Conservation (phyloP, 2,329 filamentous ascomycete species). For the Fusarium scirpi region DNA sequence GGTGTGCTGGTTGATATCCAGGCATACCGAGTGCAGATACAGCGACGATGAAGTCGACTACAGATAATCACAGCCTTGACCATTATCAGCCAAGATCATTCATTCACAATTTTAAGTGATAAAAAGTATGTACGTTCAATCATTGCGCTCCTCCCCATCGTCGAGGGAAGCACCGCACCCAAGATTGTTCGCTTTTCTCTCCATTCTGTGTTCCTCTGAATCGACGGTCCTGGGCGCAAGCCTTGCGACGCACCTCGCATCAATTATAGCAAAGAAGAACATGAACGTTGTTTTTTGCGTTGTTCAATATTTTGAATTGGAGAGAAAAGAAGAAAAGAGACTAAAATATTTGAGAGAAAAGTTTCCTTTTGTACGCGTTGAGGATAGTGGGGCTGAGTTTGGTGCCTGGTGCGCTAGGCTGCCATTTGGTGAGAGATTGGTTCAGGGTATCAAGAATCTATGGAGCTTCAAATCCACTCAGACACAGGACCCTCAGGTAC, state of each 20-base stretch:
- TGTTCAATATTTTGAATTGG: constrained; percentile 57
- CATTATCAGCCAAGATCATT: not conserved
- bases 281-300: constrained; percentile 61
- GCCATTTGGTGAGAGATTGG: not conserved
- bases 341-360: constrained; percentile 27
- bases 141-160: constrained; percentile 69
- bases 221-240: constrained; percentile 61
- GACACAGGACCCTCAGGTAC: not conserved
- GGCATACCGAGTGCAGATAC: not conserved
- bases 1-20: not conserved
- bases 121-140: constrained; percentile 65
- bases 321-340: constrained; percentile 40
- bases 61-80: not conserved
- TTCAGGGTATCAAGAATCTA: not conserved
- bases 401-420: constrained; percentile 38
- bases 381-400: constrained; percentile 38
- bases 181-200: constrained; percentile 69
- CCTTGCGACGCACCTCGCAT: constrained; percentile 60
- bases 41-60: not conserved
- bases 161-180: constrained; percentile 68
- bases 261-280: constrained; percentile 54
- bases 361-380: constrained; percentile 37
- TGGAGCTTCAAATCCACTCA: not conserved
- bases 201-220: constrained; percentile 63
- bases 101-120: constrained; percentile 14